Conservation (phyloP, 768 basidiomycete species). For the Xerocomus spinulosus region DNA sequence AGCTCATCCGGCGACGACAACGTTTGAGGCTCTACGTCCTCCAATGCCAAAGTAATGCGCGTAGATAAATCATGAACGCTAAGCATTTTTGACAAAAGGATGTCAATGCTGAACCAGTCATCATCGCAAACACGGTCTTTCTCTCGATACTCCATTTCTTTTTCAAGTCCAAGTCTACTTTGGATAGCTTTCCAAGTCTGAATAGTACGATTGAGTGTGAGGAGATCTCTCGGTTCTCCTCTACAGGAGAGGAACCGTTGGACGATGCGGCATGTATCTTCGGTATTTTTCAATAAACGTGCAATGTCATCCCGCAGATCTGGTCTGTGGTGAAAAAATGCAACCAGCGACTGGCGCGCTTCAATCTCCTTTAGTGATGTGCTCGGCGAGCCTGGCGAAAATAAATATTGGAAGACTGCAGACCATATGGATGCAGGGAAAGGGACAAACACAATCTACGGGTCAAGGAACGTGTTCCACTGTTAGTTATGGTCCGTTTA, state of each 20-base stretch:
- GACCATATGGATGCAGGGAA: neutral
- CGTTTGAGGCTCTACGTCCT: conserved; percentile 23
- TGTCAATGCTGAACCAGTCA: conserved; percentile 58
- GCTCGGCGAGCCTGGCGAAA: conserved; percentile 70
- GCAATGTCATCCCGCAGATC: conserved; percentile 64
- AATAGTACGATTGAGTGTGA: conserved; percentile 60
- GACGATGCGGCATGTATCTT: conserved; percentile 70
- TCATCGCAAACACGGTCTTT: conserved; percentile 12
- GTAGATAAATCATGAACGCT: conserved; percentile 49
- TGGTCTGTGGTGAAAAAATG: conserved; percentile 57
- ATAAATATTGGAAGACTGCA: conserved; percentile 12
- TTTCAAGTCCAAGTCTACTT: conserved; percentile 52
- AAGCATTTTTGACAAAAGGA: conserved; percentile 49
- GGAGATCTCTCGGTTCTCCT: conserved; percentile 62
- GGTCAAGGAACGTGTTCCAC: conserved; percentile 70
- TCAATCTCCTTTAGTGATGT: conserved; percentile 70
- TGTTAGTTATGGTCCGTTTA: conserved; percentile 71
- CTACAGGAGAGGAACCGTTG: conserved; percentile 71
- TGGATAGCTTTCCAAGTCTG: conserved; percentile 53
- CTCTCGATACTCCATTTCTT: conserved; percentile 41
- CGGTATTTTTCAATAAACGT: conserved; percentile 49
- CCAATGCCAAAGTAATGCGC: conserved; percentile 51
- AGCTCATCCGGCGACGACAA: conserved; percentile 18
- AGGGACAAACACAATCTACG: conserved; percentile 68
- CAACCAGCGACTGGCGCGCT: conserved; percentile 70